phyloP scores from a whole-genome alignment of 805 yeast species.

The Debaryomyces hansenii region DNA sequence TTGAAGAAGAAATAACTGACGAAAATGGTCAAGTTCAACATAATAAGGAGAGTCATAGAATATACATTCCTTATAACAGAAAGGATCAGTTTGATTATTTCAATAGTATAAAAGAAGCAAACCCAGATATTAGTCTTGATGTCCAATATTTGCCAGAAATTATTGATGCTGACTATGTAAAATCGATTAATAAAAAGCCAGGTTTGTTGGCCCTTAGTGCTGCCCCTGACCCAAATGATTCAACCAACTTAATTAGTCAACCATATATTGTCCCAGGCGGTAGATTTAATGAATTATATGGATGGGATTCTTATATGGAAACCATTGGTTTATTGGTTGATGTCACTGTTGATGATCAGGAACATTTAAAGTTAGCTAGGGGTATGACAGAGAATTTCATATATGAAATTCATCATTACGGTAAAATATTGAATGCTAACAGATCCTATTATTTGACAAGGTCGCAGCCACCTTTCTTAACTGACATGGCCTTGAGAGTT shows the following conservation, averaged over 20 bases:
- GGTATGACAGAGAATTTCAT: constrained; percentile 93
- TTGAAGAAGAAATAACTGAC: constrained; percentile 48
- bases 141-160: constrained; percentile 75
- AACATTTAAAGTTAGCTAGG: constrained; percentile 66
- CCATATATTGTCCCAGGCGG: constrained; percentile 98
- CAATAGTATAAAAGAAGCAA: constrained; percentile 46
- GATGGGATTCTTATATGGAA: constrained; percentile 97
- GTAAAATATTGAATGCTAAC: constrained; percentile 91
- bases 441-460: constrained; percentile 87
- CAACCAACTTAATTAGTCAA: constrained; percentile 55
- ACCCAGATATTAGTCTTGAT: constrained; percentile 61
- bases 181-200: constrained; percentile 76
- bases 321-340: constrained; percentile 77
- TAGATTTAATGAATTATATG: constrained; percentile 91
- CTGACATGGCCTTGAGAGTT: constrained; percentile 83
- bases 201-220: constrained; percentile 85
- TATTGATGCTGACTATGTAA: constrained; percentile 75
- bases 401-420: constrained; percentile 86
- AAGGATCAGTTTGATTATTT: constrained; percentile 74
- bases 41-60: constrained; percentile 64
- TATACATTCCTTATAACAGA: constrained; percentile 73
- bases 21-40: constrained; percentile 26
- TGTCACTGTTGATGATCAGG: constrained; percentile 30
- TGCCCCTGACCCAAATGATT: constrained; percentile 55
- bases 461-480: constrained; percentile 95